Conservation (phyloP, 306 rosid species). For the Glycyrrhiza uralensis region DNA sequence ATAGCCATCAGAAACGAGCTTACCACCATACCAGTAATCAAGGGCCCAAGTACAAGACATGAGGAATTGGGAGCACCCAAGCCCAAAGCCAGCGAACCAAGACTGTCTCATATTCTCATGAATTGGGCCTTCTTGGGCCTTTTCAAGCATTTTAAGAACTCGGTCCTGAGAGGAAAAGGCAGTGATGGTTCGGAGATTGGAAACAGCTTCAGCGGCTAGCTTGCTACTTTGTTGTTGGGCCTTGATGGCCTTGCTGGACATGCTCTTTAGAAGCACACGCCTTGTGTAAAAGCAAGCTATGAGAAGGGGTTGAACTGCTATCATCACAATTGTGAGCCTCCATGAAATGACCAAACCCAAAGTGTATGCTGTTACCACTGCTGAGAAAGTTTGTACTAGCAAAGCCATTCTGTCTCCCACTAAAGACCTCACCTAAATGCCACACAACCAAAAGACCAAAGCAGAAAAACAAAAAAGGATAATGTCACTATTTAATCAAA, state of each 20-base stretch:
- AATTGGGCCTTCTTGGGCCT: slow-evolving; percentile 35
- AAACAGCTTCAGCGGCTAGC: slow-evolving; percentile 47
- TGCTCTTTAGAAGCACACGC: slow-evolving; percentile 34
- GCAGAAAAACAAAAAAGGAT: background rate
- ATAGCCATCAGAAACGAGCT: slow-evolving; percentile 26
- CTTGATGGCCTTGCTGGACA: slow-evolving; percentile 33
- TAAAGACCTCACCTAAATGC: slow-evolving; percentile 47
- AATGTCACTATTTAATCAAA: background rate
- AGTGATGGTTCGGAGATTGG: slow-evolving; percentile 40
- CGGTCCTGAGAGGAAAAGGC: slow-evolving; percentile 47
- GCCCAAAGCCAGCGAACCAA: slow-evolving; percentile 42
- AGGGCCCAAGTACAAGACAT: slow-evolving; percentile 27
- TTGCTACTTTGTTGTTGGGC: slow-evolving; percentile 45
- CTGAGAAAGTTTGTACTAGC: slow-evolving; percentile 42
- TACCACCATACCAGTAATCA: slow-evolving; percentile 46
- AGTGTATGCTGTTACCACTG: slow-evolving; percentile 45
- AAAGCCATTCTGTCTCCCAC: slow-evolving; percentile 53
- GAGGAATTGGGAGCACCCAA: slow-evolving; percentile 27
- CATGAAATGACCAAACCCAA: slow-evolving; percentile 46
- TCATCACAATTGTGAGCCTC: slow-evolving; percentile 43
- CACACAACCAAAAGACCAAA: too few species aligned
- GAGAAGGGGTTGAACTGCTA: slow-evolving; percentile 44
- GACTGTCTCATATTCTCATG: slow-evolving; percentile 36
- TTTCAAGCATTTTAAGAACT: slow-evolving; percentile 32
- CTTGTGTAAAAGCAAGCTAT: slow-evolving; percentile 36